Percentiles rank a stretch among this genome's conserved stretches.
Evolutionary conservation across 129 eudicot genomes (phyloP).

Genomic region (Dittrichia graveolens): DNA sequence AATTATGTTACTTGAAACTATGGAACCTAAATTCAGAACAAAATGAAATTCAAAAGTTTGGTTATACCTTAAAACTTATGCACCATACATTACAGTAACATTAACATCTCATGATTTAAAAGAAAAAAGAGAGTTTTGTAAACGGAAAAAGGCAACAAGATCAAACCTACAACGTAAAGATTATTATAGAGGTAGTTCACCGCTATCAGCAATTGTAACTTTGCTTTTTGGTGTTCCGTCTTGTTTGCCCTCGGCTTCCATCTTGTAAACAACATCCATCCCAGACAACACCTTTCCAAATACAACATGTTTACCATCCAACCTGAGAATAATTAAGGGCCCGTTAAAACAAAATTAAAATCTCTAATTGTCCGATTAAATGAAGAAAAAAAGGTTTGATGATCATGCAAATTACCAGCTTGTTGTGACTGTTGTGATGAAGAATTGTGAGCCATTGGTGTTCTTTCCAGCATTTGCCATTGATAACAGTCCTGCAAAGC

Average conservation of each 20-base stretch:
- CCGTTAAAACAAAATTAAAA: background rate
- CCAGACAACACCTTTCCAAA: slow-evolving; percentile 96
- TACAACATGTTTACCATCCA: slow-evolving; percentile 92
- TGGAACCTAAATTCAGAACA: too few species aligned
- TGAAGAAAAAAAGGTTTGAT: background rate
- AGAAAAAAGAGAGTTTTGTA: slow-evolving; percentile 18
- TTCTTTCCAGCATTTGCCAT: slow-evolving; percentile 96
- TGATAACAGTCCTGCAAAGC: slow-evolving; percentile 68
- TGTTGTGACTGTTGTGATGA: slow-evolving; percentile 95
- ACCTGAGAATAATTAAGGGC: slow-evolving; percentile 46
- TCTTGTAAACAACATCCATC: slow-evolving; percentile 95
- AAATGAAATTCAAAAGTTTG: too few species aligned
- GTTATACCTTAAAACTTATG: slow-evolving; percentile 5
- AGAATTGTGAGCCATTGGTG: slow-evolving; percentile 96
- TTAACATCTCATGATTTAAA: slow-evolving; percentile 3
- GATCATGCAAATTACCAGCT: slow-evolving; percentile 65
- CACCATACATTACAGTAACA: slow-evolving; percentile 18
- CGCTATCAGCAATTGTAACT: slow-evolving; percentile 85
- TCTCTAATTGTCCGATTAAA: background rate
- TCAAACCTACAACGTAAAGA: slow-evolving; percentile 19
- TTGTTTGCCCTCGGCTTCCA: slow-evolving; percentile 96
- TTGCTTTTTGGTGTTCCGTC: slow-evolving; percentile 83
- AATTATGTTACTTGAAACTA: too few species aligned
- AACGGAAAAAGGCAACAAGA: background rate
- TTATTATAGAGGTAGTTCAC: slow-evolving; percentile 84